Conservation (phyloP, 1,284 basidiomycete genomes). For the Thelephora terrestris region DNA sequence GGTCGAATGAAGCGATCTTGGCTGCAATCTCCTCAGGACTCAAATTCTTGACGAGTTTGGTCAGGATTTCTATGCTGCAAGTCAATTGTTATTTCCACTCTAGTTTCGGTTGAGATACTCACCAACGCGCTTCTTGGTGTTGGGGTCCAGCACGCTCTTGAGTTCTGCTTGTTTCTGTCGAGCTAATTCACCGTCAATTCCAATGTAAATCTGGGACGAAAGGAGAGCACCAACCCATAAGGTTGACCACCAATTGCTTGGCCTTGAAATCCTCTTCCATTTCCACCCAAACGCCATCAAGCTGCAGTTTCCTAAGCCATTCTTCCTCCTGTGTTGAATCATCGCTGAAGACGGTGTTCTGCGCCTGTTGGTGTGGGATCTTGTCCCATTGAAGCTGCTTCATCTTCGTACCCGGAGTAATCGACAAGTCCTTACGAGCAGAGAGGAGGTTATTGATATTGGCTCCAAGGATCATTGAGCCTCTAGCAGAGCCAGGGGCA, state of each 20-base stretch:
- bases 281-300: constrained; percentile 85
- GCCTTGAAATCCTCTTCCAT: constrained; percentile 99
- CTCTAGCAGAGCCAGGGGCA: constrained; percentile 39
- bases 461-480: constrained; percentile 49
- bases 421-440: constrained; percentile 76
- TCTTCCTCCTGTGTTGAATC: constrained; percentile 61
- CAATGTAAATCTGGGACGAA: constrained; percentile 11
- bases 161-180: constrained; percentile 78
- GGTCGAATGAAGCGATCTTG: constrained; percentile 79
- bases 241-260: constrained; percentile 82
- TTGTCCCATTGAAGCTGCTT: constrained; percentile 99
- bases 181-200: constrained; percentile 28
- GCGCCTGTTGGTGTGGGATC: constrained; percentile 75
- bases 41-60: constrained; percentile 74
- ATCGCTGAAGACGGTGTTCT: constrained; percentile 79
- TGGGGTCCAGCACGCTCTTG: constrained; percentile 83
- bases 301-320: constrained; percentile 70
- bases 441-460: constrained; percentile 45
- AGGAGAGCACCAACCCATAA: constrained; percentile 46
- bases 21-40: constrained; percentile 78
- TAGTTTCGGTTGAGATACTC: constrained; percentile 20
- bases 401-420: constrained; percentile 86
- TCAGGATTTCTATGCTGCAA: constrained; percentile 64
- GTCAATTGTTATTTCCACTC: neutral
- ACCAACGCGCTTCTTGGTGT: constrained; percentile 89